These are phyloP conservation scores for Hibiscus tridactylites DNA, from an alignment of 345 rosid genomes.

Conservation along the genomic window DNA sequence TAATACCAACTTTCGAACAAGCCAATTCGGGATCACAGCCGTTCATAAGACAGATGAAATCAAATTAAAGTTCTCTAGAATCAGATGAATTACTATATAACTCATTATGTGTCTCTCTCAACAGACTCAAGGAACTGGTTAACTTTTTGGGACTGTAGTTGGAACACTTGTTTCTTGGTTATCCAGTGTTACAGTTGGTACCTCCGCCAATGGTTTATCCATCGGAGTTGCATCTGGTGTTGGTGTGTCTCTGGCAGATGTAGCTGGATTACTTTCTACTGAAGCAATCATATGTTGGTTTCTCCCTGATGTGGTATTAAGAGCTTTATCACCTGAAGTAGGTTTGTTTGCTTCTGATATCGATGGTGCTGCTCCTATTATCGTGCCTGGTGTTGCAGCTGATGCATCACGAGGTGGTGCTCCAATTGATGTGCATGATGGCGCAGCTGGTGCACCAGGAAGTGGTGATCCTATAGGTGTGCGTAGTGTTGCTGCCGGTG, in stretches of 20 bases:
- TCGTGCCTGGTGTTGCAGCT: conserved; percentile 12
- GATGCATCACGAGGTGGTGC: conserved; percentile 11
- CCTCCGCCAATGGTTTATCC: conserved; percentile 10
- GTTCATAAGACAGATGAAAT: neutral
- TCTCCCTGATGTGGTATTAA: conserved; percentile 20
- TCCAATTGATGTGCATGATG: neutral
- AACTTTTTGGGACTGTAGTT: conserved; percentile 11
- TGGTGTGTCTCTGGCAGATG: conserved; percentile 13
- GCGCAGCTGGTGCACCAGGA: neutral
- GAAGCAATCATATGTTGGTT: conserved; percentile 23
- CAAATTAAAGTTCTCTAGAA: neutral
- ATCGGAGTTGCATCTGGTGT: neutral
- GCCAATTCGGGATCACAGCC: neutral
- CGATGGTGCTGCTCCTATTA: conserved; percentile 15
- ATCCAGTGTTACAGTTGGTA: conserved; percentile 20
- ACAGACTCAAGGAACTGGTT: conserved; percentile 6
- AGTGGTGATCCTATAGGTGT: conserved; percentile 16
- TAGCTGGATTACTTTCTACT: conserved; percentile 20
- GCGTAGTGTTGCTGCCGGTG: neutral
- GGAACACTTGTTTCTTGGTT: conserved; percentile 19
- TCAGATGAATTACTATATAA: conserved; percentile 5
- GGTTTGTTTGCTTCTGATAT: conserved; percentile 30
- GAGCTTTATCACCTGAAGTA: conserved; percentile 29
- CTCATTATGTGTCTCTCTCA: neutral
- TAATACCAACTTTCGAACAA: neutral